Evolutionary conservation across 1,139 yeast genomes (phyloP).

Genomic region (Sugiyamaella castrensis): DNA sequence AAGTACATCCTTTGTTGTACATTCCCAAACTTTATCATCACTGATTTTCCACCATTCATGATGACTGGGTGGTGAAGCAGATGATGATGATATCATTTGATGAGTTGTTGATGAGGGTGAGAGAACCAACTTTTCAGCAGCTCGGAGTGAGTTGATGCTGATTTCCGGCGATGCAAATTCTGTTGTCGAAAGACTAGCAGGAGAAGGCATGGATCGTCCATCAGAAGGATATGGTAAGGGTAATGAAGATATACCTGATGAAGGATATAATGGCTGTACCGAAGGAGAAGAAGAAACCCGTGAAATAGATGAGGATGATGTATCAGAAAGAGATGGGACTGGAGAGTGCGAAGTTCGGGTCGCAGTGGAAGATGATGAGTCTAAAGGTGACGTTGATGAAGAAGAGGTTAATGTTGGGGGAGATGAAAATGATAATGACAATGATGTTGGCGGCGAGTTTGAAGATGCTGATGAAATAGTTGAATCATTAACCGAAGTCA

Average conservation of each 20-base stretch:
- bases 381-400: conserved; percentile 12
- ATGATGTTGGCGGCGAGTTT: too few species aligned
- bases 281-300: conserved; percentile 9
- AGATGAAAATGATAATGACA: neutral
- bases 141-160: conserved; percentile 5
- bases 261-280: conserved; percentile 2
- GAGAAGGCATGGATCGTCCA: conserved; percentile 25
- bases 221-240: conserved; percentile 13
- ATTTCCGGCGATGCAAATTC: conserved; percentile 20
- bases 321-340: conserved; percentile 8
- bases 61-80: conserved; percentile 14
- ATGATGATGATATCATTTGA: conserved; percentile 11
- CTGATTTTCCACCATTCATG: conserved; percentile 77
- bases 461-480: too few species aligned
- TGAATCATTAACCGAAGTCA: neutral
- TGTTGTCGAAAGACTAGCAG: conserved; percentile 23
- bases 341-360: conserved; percentile 4
- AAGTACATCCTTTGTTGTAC: conserved; percentile 56
- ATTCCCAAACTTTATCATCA: conserved; percentile 68
- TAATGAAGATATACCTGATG: conserved; percentile 12
- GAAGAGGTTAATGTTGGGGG: neutral
- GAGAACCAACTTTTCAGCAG: conserved; percentile 8
- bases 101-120: conserved; percentile 1
- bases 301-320: conserved; percentile 1
- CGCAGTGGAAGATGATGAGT: conserved; percentile 2